Percentiles rank a stretch among this genome's conserved stretches.
Evolutionary conservation across 306 rosid species (phyloP).

Genomic region (Alnus rubra): DNA sequence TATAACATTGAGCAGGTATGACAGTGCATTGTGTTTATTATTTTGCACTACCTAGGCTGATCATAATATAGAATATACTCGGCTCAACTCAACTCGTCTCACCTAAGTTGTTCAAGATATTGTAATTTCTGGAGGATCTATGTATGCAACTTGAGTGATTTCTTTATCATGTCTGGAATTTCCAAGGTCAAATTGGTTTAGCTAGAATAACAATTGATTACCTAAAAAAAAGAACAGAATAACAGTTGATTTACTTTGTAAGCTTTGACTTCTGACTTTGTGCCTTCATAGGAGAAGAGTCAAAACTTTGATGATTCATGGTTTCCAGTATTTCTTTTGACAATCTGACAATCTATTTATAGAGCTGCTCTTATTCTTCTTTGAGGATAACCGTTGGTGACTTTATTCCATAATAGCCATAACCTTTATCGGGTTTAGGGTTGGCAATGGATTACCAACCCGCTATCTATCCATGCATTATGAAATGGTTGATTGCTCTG

Average conservation of each 20-base stretch:
- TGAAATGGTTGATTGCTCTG: neutral
- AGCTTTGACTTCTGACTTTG: neutral
- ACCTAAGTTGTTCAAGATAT: neutral
- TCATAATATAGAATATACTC: neutral
- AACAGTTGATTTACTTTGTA: neutral
- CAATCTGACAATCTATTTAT: neutral
- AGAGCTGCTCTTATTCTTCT: neutral
- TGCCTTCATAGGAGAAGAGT: neutral
- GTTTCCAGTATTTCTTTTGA: neutral
- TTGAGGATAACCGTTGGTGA: neutral
- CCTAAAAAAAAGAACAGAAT: no score
- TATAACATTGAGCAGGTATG: conserved; percentile 91
- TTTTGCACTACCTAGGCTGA: neutral
- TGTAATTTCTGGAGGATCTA: neutral
- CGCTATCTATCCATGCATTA: neutral
- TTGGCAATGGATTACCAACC: neutral
- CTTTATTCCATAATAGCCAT: neutral
- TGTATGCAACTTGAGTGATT: neutral
- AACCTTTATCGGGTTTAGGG: neutral
- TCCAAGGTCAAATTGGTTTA: neutral
- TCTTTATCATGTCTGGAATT: neutral
- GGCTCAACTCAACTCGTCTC: neutral
- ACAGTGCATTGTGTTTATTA: neutral
- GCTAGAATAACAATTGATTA: neutral
- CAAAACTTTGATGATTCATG: neutral